Conservation (phyloP, 331 rosid species). For the Arachis monticola region DNA sequence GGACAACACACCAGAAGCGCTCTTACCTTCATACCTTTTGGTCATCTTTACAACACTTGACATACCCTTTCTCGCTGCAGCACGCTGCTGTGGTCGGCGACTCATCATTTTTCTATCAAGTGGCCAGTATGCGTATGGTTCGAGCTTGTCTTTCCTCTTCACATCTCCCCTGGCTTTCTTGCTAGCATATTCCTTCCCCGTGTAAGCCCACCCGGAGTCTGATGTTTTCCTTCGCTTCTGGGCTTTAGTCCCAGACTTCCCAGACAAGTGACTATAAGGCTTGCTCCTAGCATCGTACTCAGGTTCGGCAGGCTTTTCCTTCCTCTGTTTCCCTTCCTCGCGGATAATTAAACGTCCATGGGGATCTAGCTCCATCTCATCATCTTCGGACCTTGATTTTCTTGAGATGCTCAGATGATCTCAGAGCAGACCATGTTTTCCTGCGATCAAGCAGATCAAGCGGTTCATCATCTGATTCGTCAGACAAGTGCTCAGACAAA, state of each 20-base stretch:
- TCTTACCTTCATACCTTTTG: constrained; percentile 76
- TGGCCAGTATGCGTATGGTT: no score
- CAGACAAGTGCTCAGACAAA: constrained; percentile 59
- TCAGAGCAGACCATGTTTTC: constrained; percentile 25
- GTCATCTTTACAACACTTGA: constrained; percentile 85
- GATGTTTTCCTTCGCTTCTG: no score
- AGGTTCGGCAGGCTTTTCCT: constrained; percentile 41
- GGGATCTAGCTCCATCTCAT: constrained; percentile 69
- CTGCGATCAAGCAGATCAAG: constrained; percentile 84
- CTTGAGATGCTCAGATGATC: constrained; percentile 32
- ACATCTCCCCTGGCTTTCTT: no score
- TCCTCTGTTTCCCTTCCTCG: constrained; percentile 52
- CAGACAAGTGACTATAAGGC: no score
- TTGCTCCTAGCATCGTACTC: no score
- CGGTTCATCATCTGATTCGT: constrained; percentile 78
- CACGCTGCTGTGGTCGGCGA: constrained; percentile 78
- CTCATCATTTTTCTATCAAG: no score
- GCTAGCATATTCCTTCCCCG: no score
- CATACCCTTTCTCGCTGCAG: constrained; percentile 85
- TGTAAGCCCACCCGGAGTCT: no score
- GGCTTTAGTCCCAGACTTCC: no score
- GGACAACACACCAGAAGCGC: no score
- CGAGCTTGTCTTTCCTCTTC: no score
- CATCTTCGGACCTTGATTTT: constrained; percentile 53
- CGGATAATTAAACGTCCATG: constrained; percentile 76